Base-by-base conservation (phyloP, 148 eudicot genomes). In the Salicornia ramosissima region DNA sequence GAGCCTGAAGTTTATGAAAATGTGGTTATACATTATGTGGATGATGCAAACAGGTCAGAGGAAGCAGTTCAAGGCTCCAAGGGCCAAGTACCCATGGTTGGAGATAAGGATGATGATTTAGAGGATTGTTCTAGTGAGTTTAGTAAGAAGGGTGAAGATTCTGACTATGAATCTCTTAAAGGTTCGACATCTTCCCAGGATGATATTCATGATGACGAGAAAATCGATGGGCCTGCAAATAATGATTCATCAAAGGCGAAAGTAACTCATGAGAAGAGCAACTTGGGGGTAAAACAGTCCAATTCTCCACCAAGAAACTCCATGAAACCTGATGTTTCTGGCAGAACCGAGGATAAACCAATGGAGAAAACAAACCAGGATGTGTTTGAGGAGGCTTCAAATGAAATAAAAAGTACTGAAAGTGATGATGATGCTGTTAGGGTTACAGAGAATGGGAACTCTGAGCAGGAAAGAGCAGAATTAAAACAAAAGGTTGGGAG, bases 171-270 rank as follows among this genome's bases (percentile, higher is more conserved):
- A 65, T 85, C 91, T 21, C 39, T 74, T 57, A 81, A 78, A 79
- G 97, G 86, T 78, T 83, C 93, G 6, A 79, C 82, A 40, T 87
- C 97, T 0, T 88, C 96, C 43, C 86, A 79, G 45, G 90, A 85
- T 33, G 96, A 84, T 79, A 66, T 79, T 59, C 81, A 71, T 59
- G 96, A 87, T 39, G 97, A 92, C 61, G 87, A 80, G 54, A 86
- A 82, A 75, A 40, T 74, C 14, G 85, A 82, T 63, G 74, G 59
- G 51, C 43, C 69, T 67, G 19, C 52, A 0, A 82, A 72, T 72
- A 82, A 80, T 57, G 77, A 61, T 74, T 54, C 80, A 9, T 46
- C 72, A 22, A 81, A 80, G 61, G 67, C 43, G 15, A 80, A 69
- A 46, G 47, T 70, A 71, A 71, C 75, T 54, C 64, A 60, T 64